Base-by-base conservation (phyloP, 345 rosid species). In the Heritiera littoralis region DNA sequence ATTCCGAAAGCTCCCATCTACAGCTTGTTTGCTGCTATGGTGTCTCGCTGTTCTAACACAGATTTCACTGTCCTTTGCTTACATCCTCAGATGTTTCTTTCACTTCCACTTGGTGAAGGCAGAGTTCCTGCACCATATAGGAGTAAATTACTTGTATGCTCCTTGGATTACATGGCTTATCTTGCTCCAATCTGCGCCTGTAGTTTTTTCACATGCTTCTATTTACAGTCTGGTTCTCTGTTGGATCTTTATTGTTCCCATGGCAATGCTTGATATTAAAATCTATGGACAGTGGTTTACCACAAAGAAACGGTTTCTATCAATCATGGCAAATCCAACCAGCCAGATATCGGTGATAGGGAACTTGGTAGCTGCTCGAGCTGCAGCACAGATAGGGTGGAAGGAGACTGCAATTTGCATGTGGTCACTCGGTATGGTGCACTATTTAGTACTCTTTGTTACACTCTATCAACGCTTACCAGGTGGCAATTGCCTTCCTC, bases 221-320 rank as follows among this genome's bases (percentile, higher is more conserved):
- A 38, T 76, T 76, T 40, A 48, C 8, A 81, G 81, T 43, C 67
- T 52, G 5, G 60, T 66, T 64, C 88, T 89, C 72, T 90, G 88
- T 74, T 82, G 85, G 78, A 55, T 85, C 48, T 87, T 89, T 72
- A 81, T 80, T 8, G 4, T 80, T 67, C 97, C 97, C 0, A 74
- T 93, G 61, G 70, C 84, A 78, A 66, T 87, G 6, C 91, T 93
- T 4, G 92, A 92, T 77, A 54, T 88, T 14, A 92, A 92, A 72
- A 86, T 93, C 59, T 92, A 92, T 28, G 97, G 98, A 18, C 97
- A 89, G 80, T 91, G 98, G 95, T 85, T 92, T 81, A 89, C 95
- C 6, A 89, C 92, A 1, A 88, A 89, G 83, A 91, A 85, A 83
- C 81, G 84, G 77, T 89, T 91, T 60, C 64, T 91, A 12, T 91